phyloP scores from a whole-genome alignment of 2,329 filamentous ascomycete species.

The Teratosphaeria viscida region DNA sequence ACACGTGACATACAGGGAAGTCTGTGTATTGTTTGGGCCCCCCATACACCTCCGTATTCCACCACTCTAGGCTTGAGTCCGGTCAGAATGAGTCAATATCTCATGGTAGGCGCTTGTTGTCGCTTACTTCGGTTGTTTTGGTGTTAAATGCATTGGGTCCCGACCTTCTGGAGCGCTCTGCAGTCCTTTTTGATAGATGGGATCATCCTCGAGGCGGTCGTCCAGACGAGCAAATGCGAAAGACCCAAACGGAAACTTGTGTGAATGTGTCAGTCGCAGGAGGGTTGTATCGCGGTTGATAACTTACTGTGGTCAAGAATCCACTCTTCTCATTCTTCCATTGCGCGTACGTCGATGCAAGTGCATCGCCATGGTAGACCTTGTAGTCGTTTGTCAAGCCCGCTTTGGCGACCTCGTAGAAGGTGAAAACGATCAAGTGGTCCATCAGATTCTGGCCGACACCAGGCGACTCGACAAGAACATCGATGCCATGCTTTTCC shows the following conservation, averaged over 20 bases:
- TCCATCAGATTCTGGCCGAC: conserved; percentile 56
- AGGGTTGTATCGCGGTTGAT: background rate
- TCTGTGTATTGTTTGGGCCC: conserved; percentile 48
- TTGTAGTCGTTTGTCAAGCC: background rate
- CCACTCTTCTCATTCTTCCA: background rate
- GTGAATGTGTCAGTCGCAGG: too few relatives aligned
- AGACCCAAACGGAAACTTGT: background rate
- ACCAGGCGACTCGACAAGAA: conserved; percentile 47
- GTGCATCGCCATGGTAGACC: background rate
- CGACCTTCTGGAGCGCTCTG: background rate
- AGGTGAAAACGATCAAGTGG: conserved; percentile 29
- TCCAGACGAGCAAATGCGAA: background rate
- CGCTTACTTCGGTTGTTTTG: background rate
- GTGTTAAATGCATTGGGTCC: background rate
- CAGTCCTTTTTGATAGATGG: background rate
- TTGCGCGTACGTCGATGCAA: background rate
- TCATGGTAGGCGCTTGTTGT: background rate
- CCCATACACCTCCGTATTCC: conserved; percentile 38
- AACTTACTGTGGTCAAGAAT: background rate
- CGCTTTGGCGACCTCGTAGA: background rate
- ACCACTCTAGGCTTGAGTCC: too few relatives aligned
- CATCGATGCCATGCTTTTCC: conserved; percentile 40
- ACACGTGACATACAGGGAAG: conserved; percentile 29
- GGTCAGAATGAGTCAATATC: background rate
- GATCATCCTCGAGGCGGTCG: background rate